Base-by-base conservation (phyloP, 164 flowering plant species). In the Platanus orientalis region DNA sequence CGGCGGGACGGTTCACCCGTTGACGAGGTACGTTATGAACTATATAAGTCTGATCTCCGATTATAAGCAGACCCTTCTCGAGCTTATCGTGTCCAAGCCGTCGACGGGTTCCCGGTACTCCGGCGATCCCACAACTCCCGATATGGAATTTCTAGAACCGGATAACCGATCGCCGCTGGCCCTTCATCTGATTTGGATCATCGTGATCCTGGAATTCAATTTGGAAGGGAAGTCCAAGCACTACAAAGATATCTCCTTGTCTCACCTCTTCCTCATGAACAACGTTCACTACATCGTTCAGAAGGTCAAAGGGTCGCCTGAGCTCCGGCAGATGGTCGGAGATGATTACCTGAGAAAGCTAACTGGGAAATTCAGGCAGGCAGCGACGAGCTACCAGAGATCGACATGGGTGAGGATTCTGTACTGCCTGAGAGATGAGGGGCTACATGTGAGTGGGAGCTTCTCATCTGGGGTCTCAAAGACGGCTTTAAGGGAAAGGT, bases 1-100 rank as follows among this genome's bases (percentile, higher is more conserved):
- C 1, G 97, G 96, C 2, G 96, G 97, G 20, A 85, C 94, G 0
- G 72, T 93, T 58, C 98, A 90, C 61, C 96, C 97, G 0, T 65
- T 93, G 67, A 87, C 97, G 10, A 76, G 96, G 73, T 89, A 89
- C 66, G 97, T 89, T 62, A 91, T 94, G 96, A 89, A 94, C 54
- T 91, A 91, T 29, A 80, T 89, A 58, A 83, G 81, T 60, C 70
- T 84, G 73, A 91, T 87, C 14, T 81, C 91, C 3, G 93, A 86
- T 66, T 89, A 94, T 60, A 84, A 83, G 74, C 77, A 77, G 69
- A 88, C 90, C 7, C 68, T 93, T 62, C 47, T 49, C 39, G 84
- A 86, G 52, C 77, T 93, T 58, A 84, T 93, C 21, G 82, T 85
- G 50, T 79, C 95, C 0, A 79, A 76, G 60, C 96, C 98, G 0